Evolutionary conservation across 2,329 filamentous ascomycete genomes (phyloP), one percentile per base, ranked within the genome.

Genomic region (Clonostachys sp.): DNA sequence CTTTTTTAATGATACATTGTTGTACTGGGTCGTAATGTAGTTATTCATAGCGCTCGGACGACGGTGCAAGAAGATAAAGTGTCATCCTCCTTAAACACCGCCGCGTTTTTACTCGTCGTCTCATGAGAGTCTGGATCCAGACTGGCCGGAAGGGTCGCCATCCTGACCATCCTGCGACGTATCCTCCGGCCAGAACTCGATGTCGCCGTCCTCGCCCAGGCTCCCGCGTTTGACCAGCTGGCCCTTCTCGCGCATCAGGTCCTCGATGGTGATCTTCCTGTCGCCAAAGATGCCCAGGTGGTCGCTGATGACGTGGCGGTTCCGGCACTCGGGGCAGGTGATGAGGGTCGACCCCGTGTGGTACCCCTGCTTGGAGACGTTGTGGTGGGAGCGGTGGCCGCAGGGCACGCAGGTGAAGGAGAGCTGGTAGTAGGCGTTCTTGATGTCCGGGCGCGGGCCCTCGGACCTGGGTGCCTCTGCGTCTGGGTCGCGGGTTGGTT

Each of bases 401-500:
- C 94, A 99, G 34, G 89, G 89, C 50, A 87, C 84, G 78, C 94
- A 99, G 55, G 94, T 99, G 65, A 99, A 96, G 44, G 84, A 88
- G 54, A 99, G 77, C 56, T 90, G 79, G 70, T 97, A 99, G 48
- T 88, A 82, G 2, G 89, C 89, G 55, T 63, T 59, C 24, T 63
- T 65, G 14, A 46, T 16, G 5, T 30, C 34, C 3, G 48, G 48
- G 18, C 48, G 44, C 39, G 40, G 14, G 40, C 35, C 33, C 44
- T 49, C 48, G 20, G 47, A 46, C n/a, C 40, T 46, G 38, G 42
- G 45, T 8, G 12, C 36, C 10, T n/a, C 36, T 12, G 39, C 44
- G 14, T 45, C 47, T 8, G 42, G 20, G 9, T 34, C 39, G n/a
- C 36, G 30, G 36, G 8, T 8, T 17, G 47, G 24, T 5, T 48